Base-by-base conservation (phyloP, 1,139 yeast species). In the Arxiozyma slooffiae region DNA sequence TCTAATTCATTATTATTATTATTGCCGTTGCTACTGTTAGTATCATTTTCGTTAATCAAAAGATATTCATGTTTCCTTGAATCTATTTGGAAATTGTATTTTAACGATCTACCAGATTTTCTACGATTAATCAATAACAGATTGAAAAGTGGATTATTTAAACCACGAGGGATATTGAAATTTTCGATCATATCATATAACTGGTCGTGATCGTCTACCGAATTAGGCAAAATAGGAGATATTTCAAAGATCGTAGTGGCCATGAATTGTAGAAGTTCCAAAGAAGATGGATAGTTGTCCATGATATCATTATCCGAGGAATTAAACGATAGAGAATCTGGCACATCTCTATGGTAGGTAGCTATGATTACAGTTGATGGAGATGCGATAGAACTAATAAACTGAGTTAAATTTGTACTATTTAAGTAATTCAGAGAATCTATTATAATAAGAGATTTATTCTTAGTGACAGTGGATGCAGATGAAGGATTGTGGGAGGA, bases 71-170 rank as follows among this genome's bases (percentile, higher is more conserved):
- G 96, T 0, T 64, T 64, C 0, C 39, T 47, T 0, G 80, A 61
- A 60, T 87, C 76, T 3, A 88, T 71, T 4, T 63, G 65, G 62
- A 78, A 87, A 8, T 69, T 67, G 53, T 83, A 83, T 1, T 72
- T 69, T 38, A 85, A 63, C 0, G 94, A 78, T 51, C 96, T 74
- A 0, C 98, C 98, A 0, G 96, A 85, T 61, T 85, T 85, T 52
- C 97, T 76, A 53, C 94, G 75, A 60, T 83, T 85, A 4, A 78
- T 79, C 50, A 92, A 66, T 7, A 71, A 71, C 1, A 82, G 65
- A 47, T 70, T 69, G 63, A 81, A 85, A 1, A 43, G 56, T 0
- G 70, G 54, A 36, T 69, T 69, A 60, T 87, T 82, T 52, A 80
- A 68, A 1, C 73, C 69, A 48, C 74, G 67, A 4, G 86, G 85